Evolutionary conservation across 306 rosid genomes (phyloP), one percentile per base, ranked within the genome.

Genomic region (Oxytropis ochrocephala): DNA sequence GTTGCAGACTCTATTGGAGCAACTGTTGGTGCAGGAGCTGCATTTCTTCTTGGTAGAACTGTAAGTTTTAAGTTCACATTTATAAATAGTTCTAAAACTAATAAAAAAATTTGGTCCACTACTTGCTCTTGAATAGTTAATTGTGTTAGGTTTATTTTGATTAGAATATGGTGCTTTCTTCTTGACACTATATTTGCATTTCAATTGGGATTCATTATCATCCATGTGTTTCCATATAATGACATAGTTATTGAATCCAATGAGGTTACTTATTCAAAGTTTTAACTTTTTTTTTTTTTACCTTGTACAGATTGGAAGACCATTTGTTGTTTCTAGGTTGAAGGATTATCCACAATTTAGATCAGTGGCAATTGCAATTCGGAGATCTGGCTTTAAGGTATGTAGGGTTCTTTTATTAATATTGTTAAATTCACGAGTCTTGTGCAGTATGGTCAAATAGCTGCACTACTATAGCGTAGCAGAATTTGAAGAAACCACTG

Each of bases 31-130:
- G 98, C 97, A 5, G 96, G 91, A 73, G 96, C 97, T 54, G 98
- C 98, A 56, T 94, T 94, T 61, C 73, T 94, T 81, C 90, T 94
- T 6, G 98, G 98, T 32, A 85, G 97, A 90, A 94, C 98, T n/a
- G 98, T 94, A 67, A 75, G 94, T 85, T 59, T 50, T 67, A 6
- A 6, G 47, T 55, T 59, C 36, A 32, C 42, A 50, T 59, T 58
- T 59, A 17, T 48, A 48, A 50, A 27, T 70, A 27, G 33, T 70
- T 52, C 39, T 46, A 35, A 64, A 30, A 62, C 10, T 51, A 53
- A 33, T 50, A 49, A 49, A 17, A 29, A 10, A 12, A 46, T 39
- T 39, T 36, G 36, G 38, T 19, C 55, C 27, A 7, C 51, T 38
- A 24, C 56, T 59, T 54, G 48, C 51, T 12, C 8, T 53, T 11